Base-by-base conservation (phyloP, 2,329 filamentous ascomycete species). In the Beauveria sp. region DNA sequence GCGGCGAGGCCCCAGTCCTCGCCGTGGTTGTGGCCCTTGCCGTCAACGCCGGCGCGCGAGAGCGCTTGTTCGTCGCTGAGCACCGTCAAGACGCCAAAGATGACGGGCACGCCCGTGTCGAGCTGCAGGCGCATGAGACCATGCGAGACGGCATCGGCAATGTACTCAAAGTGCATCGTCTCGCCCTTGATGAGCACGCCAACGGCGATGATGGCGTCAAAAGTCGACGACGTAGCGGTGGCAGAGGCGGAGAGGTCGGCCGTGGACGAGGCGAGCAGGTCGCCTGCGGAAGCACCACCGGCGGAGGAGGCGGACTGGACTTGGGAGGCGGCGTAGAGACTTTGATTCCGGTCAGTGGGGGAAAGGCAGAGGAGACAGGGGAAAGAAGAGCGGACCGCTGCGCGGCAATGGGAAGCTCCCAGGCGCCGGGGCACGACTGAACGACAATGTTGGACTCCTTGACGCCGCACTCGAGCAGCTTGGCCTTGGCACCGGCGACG, bases 111-210 rank as follows among this genome's bases (percentile, higher is more conserved):
- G 50, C 91, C 90, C 10, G 86, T 87, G 73, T 99, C 93, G 61
- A 98, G 81, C 75, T 96, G 92, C 63, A 98, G 87, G 66, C 91
- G 87, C 95, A 99, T 99, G 64, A 99, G 82, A 7, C 91, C 95
- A 65, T 96, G 91, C 62, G 87, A 91, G 7, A 96, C 92, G 46
- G 91, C 86, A 66, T 98, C 95, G 48, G 93, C 84, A 69, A 99
- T 99, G 79, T 99, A 98, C 78, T 99, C 95, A 71, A 99, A 99
- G 78, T 99, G 95, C 92, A 97, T 97, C 7, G 95, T 98, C 77
- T 96, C 90, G 74, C 95, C 95, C 80, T 99, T 99, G 79, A 99
- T 97, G 64, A 99, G 85, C 62, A 96, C 93, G 61, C 95, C 95
- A 67, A 99, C 90, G 59, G 95, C 92, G 67, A 99, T 93, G 66